Evolutionary conservation across 768 basidiomycete species (phyloP).

Genomic region (Podaxis sp.): DNA sequence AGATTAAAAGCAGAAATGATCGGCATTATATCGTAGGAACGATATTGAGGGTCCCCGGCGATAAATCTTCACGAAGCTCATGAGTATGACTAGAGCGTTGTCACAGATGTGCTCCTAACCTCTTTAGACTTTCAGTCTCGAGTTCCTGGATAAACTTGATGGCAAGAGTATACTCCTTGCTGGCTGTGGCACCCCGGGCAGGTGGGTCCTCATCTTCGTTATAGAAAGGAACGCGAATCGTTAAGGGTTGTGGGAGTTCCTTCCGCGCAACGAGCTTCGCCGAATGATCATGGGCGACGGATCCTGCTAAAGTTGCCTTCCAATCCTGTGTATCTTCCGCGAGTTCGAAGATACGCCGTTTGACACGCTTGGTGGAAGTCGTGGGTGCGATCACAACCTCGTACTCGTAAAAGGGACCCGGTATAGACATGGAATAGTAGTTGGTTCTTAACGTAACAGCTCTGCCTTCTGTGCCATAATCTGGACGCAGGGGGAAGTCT

Average conservation of each 20-base stretch:
- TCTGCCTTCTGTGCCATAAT: conserved; percentile 52
- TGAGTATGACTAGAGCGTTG: conserved; percentile 1
- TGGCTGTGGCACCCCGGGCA: conserved; percentile 27
- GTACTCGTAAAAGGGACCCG: conserved; percentile 59
- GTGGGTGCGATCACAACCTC: conserved; percentile 54
- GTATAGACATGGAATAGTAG: conserved; percentile 61
- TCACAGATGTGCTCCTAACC: conserved; percentile 27
- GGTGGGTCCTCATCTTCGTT: conserved; percentile 53
- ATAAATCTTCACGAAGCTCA: conserved; percentile 45
- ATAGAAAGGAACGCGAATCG: conserved; percentile 43
- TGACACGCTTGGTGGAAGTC: conserved; percentile 51
- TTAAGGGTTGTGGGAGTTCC: conserved; percentile 44
- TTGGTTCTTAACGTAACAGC: conserved; percentile 59
- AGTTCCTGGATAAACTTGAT: conserved; percentile 44
- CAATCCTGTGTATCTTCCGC: conserved; percentile 56
- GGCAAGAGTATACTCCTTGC: conserved; percentile 48
- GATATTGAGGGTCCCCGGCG: conserved; percentile 51
- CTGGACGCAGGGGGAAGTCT: conserved; percentile 59
- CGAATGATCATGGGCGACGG: conserved; percentile 57
- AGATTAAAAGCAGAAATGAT: conserved; percentile 67
- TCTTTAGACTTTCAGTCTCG: conserved; percentile 50
- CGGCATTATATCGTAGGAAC: conserved; percentile 57
- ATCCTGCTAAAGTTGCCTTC: conserved; percentile 40
- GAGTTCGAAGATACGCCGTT: conserved; percentile 61
- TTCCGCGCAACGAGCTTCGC: conserved; percentile 50